These are phyloP conservation scores for Sinapis alba DNA, from an alignment of 441 rosid genomes.

Conservation along the genomic window DNA sequence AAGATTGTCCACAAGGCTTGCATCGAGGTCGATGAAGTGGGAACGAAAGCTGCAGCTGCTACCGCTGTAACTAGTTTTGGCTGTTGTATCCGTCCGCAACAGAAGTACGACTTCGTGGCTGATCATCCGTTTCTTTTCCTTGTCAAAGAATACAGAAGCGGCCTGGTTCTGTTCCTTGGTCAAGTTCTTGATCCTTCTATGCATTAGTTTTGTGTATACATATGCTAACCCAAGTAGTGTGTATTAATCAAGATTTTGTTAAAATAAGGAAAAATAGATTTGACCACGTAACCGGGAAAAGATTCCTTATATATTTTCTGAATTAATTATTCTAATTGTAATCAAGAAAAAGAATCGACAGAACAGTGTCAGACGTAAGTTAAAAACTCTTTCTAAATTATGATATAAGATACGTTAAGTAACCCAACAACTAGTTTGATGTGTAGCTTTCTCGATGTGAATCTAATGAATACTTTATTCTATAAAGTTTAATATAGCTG, in stretches of 20 bases:
- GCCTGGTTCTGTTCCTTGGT: background rate
- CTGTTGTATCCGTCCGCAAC: background rate
- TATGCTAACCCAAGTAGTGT: too few species aligned
- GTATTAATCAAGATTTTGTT: too few species aligned
- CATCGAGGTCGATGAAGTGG: background rate
- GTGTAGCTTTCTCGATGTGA: constrained; percentile 26
- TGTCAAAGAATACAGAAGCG: background rate
- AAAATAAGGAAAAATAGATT: too few species aligned
- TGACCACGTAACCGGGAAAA: background rate
- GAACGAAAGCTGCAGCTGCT: background rate
- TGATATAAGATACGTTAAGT: constrained; percentile 2
- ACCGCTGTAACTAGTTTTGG: background rate
- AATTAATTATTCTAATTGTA: background rate
- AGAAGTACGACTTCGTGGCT: background rate
- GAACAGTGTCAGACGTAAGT: background rate
- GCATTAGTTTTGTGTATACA: background rate
- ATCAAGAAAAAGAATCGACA: background rate
- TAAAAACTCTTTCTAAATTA: background rate
- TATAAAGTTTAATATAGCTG: constrained; percentile 16
- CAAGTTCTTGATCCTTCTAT: background rate
- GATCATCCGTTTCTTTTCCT: background rate
- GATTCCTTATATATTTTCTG: background rate
- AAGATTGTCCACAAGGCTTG: too few species aligned
- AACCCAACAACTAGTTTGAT: constrained; percentile 1
- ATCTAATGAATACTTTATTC: constrained; percentile 12